These are phyloP conservation scores for Fonsecaea nubica DNA, from an alignment of 2,329 filamentous ascomycete species.

Conservation along the genomic window DNA sequence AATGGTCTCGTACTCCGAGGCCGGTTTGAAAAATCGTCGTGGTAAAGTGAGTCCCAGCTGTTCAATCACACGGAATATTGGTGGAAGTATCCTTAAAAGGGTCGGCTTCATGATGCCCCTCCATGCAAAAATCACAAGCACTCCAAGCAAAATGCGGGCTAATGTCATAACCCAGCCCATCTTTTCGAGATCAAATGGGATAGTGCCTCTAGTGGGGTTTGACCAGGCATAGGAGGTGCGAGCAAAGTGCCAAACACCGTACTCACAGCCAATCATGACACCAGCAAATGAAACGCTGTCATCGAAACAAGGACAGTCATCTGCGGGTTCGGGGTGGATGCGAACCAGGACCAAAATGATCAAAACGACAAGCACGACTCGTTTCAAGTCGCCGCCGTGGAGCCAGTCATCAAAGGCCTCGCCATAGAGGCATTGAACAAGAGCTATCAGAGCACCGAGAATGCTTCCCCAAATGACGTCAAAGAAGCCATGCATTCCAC, in stretches of 20 bases:
- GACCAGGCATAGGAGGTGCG: slow-evolving; percentile 61
- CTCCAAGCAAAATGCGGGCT: slow-evolving; percentile 76
- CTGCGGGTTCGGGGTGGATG: slow-evolving; percentile 92
- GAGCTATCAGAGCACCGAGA: slow-evolving; percentile 71
- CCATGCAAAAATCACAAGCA: slow-evolving; percentile 86
- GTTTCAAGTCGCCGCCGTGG: slow-evolving; percentile 65
- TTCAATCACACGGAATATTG: slow-evolving; percentile 85
- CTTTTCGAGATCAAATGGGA: slow-evolving; percentile 69
- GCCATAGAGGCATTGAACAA: slow-evolving; percentile 62
- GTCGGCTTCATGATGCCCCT: slow-evolving; percentile 86
- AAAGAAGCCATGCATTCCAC: slow-evolving; percentile 97
- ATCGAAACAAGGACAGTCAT: slow-evolving; percentile 96
- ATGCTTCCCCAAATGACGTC: slow-evolving; percentile 83
- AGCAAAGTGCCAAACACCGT: slow-evolving; percentile 83
- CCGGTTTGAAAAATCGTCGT: slow-evolving; percentile 86
- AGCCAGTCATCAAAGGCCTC: slow-evolving; percentile 73
- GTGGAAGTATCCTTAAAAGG: slow-evolving; percentile 77
- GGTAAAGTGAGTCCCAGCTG: slow-evolving; percentile 79
- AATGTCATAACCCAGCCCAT: slow-evolving; percentile 71
- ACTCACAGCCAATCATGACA: slow-evolving; percentile 82
- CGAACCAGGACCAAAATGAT: slow-evolving; percentile 78
- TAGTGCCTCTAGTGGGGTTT: slow-evolving; percentile 62
- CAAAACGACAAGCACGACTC: slow-evolving; percentile 68
- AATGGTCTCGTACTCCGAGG: slow-evolving; percentile 87
- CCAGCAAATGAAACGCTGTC: slow-evolving; percentile 93